Conservation (phyloP, 2,329 filamentous ascomycete genomes). For the Clonostachys sp. region DNA sequence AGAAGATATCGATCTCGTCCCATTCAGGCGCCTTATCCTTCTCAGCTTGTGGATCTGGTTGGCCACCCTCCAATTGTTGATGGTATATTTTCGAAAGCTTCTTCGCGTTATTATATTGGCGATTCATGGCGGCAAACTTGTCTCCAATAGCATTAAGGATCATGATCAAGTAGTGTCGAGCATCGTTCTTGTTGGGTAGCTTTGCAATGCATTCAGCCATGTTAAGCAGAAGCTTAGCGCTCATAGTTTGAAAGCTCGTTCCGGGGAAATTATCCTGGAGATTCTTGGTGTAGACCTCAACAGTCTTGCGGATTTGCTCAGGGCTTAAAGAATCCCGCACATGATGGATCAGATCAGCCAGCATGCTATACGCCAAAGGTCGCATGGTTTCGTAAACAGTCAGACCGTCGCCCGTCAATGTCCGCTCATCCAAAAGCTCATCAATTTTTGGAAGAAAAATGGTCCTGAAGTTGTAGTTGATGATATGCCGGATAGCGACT, state of each 20-base stretch:
- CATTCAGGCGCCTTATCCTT: conserved; percentile 80
- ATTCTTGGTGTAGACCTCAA: conserved; percentile 96
- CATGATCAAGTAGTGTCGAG: conserved; percentile 92
- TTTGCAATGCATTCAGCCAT: conserved; percentile 98
- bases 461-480: conserved; percentile 97
- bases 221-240: conserved; percentile 91
- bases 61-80: conserved; percentile 52
- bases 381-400: conserved; percentile 97
- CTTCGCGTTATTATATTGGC: conserved; percentile 89
- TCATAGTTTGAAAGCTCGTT: conserved; percentile 99
- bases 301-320: conserved; percentile 90
- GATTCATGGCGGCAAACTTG: conserved; percentile 97
- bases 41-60: conserved; percentile 78
- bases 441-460: conserved; percentile 95
- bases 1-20: conserved; percentile 98
- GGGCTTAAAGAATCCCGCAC: conserved; percentile 84
- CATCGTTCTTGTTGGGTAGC: conserved; percentile 87
- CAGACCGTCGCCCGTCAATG: conserved; percentile 88
- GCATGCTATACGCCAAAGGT: conserved; percentile 94
- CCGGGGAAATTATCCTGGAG: conserved; percentile 93
- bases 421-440: conserved; percentile 88
- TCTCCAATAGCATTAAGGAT: conserved; percentile 97
- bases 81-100: conserved; percentile 80
- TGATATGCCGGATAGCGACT: conserved; percentile 95
- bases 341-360: conserved; percentile 96